Conservation (phyloP, 805 yeast species). For the Candida sakaeoensis region DNA sequence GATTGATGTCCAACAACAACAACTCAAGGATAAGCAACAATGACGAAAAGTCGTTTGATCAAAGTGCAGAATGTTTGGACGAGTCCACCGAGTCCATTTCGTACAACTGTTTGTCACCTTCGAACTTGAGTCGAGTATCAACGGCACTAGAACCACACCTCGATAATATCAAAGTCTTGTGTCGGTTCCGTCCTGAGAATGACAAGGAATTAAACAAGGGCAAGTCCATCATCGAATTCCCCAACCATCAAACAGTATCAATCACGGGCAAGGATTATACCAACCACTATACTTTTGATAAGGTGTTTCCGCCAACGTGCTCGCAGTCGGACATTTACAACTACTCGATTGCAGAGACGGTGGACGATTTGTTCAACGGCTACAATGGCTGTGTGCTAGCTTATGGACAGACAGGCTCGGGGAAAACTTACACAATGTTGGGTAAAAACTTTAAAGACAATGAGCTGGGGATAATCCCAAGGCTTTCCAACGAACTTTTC, state of each 20-base stretch:
- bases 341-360: constrained; percentile 56
- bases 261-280: constrained; percentile 25
- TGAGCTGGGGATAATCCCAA: constrained; percentile 65
- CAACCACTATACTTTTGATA: constrained; percentile 56
- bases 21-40: background rate
- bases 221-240: constrained; percentile 17
- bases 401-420: constrained; percentile 78
- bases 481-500: constrained; percentile 66
- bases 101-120: constrained; percentile 1
- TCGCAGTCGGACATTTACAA: constrained; percentile 59
- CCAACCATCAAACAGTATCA: constrained; percentile 24
- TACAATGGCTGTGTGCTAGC: constrained; percentile 75
- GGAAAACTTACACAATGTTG: constrained; percentile 75
- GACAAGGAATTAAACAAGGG: constrained; percentile 24
- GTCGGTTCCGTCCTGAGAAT: constrained; percentile 64
- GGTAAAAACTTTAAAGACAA: constrained; percentile 39
- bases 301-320: constrained; percentile 51
- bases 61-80: constrained; percentile 2
- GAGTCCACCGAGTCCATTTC: background rate
- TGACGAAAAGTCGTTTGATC: constrained; percentile 2
- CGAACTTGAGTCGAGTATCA: constrained; percentile 3
- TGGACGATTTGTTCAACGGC: constrained; percentile 69
- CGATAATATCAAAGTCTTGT: constrained; percentile 56
- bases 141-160: background rate
- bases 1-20: background rate